Conservation (phyloP, 768 basidiomycete species). For the Podaxis sp. region DNA sequence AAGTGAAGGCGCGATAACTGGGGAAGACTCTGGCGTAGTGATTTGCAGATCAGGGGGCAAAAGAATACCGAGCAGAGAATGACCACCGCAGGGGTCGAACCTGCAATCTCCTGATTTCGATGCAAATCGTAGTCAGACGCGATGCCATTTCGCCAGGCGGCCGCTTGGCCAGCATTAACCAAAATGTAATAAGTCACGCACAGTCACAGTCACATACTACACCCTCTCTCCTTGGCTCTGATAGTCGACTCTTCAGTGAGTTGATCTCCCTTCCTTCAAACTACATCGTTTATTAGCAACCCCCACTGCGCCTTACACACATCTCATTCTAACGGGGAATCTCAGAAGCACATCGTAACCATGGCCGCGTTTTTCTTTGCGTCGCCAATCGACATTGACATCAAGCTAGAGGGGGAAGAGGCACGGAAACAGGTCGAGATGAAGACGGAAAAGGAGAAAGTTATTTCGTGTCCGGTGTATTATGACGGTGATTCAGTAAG, state of each 20-base stretch:
- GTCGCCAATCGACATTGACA: constrained; percentile 87
- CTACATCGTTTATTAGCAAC: not conserved
- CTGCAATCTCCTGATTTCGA: constrained; percentile 83
- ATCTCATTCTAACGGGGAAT: not conserved
- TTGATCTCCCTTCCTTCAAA: not conserved
- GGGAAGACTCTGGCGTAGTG: too few species aligned
- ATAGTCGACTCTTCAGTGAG: not conserved
- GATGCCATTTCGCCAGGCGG: constrained; percentile 94
- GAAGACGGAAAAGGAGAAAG: constrained; percentile 87
- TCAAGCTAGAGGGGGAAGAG: constrained; percentile 87
- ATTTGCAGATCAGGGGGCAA: not conserved
- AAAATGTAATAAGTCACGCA: too few species aligned
- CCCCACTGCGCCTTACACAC: not conserved
- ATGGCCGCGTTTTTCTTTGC: constrained; percentile 94
- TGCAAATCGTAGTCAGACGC: constrained; percentile 79
- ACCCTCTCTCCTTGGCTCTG: too few species aligned
- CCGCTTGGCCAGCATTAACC: constrained; percentile 26
- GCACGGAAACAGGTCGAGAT: constrained; percentile 85
- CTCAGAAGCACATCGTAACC: not conserved
- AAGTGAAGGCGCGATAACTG: too few species aligned
- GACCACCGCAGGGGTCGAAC: constrained; percentile 91
- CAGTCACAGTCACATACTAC: too few species aligned
- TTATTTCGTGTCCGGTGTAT: constrained; percentile 85
- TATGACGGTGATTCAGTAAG: constrained; percentile 93
- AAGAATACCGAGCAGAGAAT: constrained; percentile 23